Evolutionary conservation across 2,329 filamentous ascomycete species (phyloP).

Genomic region (Diplodia mutila): DNA sequence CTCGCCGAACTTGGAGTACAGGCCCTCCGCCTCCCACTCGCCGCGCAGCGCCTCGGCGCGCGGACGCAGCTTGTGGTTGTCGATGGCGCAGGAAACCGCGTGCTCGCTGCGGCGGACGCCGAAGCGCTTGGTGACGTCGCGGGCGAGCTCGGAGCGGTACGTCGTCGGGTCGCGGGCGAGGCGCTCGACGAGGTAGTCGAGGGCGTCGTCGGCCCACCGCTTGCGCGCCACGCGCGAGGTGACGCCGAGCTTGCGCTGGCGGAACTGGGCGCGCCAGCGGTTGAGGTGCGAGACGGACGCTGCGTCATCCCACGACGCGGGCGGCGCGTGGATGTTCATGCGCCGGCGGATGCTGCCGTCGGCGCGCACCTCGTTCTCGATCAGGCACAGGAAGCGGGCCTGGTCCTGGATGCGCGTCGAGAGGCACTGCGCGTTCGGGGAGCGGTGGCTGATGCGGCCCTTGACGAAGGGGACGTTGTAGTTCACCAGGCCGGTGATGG

Average conservation of each 20-base stretch:
- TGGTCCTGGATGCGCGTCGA: background rate
- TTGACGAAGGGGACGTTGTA: background rate
- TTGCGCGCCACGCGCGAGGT: background rate
- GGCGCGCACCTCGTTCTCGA: background rate
- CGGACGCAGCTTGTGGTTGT: conserved; percentile 4
- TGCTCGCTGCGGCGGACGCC: background rate
- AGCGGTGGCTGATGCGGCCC: background rate
- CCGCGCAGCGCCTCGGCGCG: background rate
- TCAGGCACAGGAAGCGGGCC: conserved; percentile 8
- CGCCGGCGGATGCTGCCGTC: background rate
- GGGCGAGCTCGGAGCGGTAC: background rate
- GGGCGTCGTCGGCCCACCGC: background rate
- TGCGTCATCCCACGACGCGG: background rate
- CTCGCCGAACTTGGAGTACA: background rate
- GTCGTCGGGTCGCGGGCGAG: background rate
- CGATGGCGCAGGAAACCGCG: conserved; percentile 14
- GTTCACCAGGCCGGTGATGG: background rate
- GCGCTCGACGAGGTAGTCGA: background rate
- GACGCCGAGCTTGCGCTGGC: conserved; percentile 8
- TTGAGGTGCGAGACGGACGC: background rate
- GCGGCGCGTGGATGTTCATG: conserved; percentile 20
- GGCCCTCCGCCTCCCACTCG: background rate
- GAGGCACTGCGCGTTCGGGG: background rate
- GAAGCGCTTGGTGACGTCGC: background rate
- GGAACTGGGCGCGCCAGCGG: conserved; percentile 22